These are phyloP conservation scores for Aspergillus sp. DNA, from an alignment of 2,329 filamentous ascomycete genomes.

Conservation along the genomic window DNA sequence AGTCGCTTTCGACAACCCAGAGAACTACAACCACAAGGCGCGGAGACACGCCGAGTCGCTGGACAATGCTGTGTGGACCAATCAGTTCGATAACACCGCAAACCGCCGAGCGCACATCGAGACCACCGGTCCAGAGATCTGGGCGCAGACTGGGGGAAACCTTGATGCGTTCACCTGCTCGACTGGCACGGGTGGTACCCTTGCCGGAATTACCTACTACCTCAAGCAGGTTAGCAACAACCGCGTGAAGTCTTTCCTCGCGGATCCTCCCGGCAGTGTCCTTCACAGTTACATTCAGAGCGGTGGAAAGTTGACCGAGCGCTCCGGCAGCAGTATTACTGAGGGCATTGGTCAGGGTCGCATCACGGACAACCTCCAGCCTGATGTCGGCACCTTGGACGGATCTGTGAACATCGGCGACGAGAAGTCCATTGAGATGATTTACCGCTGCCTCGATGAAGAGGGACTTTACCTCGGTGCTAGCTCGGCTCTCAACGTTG, in stretches of 20 bases:
- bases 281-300: slow-evolving; percentile 88
- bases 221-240: slow-evolving; percentile 80
- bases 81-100: slow-evolving; percentile 96
- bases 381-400: slow-evolving; percentile 81
- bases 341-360: slow-evolving; percentile 97
- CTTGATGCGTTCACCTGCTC: slow-evolving; percentile 95
- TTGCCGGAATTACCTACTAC: slow-evolving; percentile 85
- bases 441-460: slow-evolving; percentile 93
- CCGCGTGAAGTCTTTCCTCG: slow-evolving; percentile 80
- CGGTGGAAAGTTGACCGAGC: slow-evolving; percentile 78
- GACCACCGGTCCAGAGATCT: slow-evolving; percentile 96
- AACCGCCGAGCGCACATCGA: slow-evolving; percentile 94
- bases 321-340: slow-evolving; percentile 84
- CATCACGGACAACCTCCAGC: slow-evolving; percentile 89
- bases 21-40: slow-evolving; percentile 98
- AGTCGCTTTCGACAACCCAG: slow-evolving; percentile 89
- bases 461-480: slow-evolving; percentile 94
- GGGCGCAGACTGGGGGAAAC: slow-evolving; percentile 82
- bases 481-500: slow-evolving; percentile 91
- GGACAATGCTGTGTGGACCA: slow-evolving; percentile 94
- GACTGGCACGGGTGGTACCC: slow-evolving; percentile 87
- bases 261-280: slow-evolving; percentile 90
- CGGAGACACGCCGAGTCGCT: slow-evolving; percentile 80
- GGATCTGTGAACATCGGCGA: slow-evolving; percentile 82
- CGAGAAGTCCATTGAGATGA: slow-evolving; percentile 95